Evolutionary conservation across 2,329 filamentous ascomycete species (phyloP).

Genomic region (Tothia fuscella): DNA sequence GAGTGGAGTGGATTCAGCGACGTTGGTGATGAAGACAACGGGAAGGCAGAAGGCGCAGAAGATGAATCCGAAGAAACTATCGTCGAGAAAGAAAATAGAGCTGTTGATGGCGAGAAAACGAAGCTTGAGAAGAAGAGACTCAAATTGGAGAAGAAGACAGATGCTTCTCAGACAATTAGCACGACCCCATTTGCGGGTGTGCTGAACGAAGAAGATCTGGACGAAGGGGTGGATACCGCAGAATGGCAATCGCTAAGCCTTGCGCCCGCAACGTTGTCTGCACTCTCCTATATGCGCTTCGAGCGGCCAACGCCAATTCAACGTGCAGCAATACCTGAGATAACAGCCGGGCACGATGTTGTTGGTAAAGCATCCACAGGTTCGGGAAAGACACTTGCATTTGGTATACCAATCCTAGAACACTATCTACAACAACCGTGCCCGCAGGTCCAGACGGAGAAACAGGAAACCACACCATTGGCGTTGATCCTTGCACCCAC

Average conservation of each 20-base stretch:
- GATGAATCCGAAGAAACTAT: background rate
- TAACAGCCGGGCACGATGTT: conserved; percentile 74
- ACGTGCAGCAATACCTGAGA: conserved; percentile 63
- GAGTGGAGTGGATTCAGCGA: conserved; percentile 18
- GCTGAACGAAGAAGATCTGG: conserved; percentile 39
- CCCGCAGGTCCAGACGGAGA: conserved; percentile 19
- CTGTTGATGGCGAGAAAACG: conserved; percentile 1
- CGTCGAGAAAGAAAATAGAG: background rate
- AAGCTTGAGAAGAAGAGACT: background rate
- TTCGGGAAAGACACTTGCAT: conserved; percentile 92
- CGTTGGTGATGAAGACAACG: conserved; percentile 18
- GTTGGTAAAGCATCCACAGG: conserved; percentile 94
- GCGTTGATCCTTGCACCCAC: conserved; percentile 85
- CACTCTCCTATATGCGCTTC: conserved; percentile 72
- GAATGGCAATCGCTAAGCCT: conserved; percentile 67
- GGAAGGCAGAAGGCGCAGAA: conserved; percentile 12
- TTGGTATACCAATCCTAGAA: conserved; percentile 87
- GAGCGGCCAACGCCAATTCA: conserved; percentile 74
- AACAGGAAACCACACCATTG: conserved; percentile 43
- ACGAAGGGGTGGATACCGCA: conserved; percentile 56
- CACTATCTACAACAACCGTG: conserved; percentile 46
- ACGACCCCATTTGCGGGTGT: conserved; percentile 39
- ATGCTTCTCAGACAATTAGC: background rate
- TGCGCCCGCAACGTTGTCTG: conserved; percentile 57
- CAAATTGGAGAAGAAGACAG: conserved; percentile 1